phyloP scores from a whole-genome alignment of 768 basidiomycete species.

The Kwoniella europaea region DNA sequence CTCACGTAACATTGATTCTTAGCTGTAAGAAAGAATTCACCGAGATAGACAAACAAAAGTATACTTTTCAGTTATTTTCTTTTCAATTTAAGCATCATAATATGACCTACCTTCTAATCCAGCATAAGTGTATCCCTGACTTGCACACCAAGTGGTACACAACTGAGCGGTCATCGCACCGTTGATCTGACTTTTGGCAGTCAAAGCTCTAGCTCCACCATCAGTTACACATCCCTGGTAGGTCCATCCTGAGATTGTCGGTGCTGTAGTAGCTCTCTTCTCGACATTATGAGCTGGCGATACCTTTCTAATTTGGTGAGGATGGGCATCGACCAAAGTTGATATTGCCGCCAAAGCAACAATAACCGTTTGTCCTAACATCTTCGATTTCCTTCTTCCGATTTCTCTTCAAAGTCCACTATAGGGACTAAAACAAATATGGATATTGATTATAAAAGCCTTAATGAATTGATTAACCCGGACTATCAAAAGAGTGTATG shows the following conservation, averaged over 20 bases:
- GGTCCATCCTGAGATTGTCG: constrained; percentile 25
- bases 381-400: not conserved
- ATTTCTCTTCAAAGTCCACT: too few species aligned
- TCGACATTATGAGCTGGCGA: constrained; percentile 2
- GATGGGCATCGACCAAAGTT: constrained; percentile 8
- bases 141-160: constrained; percentile 36
- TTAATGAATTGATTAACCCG: not conserved
- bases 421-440: not conserved
- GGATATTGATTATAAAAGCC: not conserved
- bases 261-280: constrained; percentile 14
- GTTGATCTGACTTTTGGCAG: constrained; percentile 1
- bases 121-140: constrained; percentile 33
- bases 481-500: not conserved
- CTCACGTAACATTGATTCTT: constrained; percentile 38
- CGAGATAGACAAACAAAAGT: constrained; percentile 3
- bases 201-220: constrained; percentile 16
- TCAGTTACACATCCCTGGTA: constrained; percentile 27
- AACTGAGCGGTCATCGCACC: constrained; percentile 28
- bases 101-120: constrained; percentile 41
- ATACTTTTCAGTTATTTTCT: not conserved
- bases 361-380: constrained; percentile 3
- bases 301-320: not conserved
- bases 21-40: constrained; percentile 14
- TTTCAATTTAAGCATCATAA: not conserved
- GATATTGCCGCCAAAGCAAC: constrained; percentile 4